Evolutionary conservation across 2,329 filamentous ascomycete species (phyloP), one percentile per base, ranked within the genome.

Genomic region (Hymenoscyphus linearis): DNA sequence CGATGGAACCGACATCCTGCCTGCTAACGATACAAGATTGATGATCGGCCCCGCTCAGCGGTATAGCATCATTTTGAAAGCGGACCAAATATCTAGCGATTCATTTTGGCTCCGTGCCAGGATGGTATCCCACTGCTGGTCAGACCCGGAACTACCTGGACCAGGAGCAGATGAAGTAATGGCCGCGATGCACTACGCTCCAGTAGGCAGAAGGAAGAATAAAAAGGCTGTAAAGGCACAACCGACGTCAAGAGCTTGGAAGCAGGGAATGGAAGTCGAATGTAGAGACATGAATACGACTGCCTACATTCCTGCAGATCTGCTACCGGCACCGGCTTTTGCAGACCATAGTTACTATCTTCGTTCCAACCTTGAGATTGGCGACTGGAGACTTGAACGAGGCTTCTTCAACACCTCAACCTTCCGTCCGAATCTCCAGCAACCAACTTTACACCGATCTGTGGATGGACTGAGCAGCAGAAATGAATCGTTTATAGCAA

Each of bases 1-100:
- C 0, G 88, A 91, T 68, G 88, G 88, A 16, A 84, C 86, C 1
- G 82, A 84, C 37, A 82, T 89, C 1, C 79, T 85, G 61, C 85
- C 88, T 0, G 75, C 77, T 4, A 76, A 82, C 1, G 81, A 85
- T 6, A 78, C 82, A 36, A 81, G 84, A 63, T 74, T 91, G 58
- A 86, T 88, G 63, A 76, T 92, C 25, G 81, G 85, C 7, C 86
- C 87, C 1, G 88, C 87, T 0, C 88, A 91, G 70, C 81, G 89
- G 14, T 91, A 90, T 68, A 88, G 86, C 67, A 78, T 88, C 14
- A 73, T 91, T 0, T 68, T 91, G 1, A 82, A 82, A 1, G 79
- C 86, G 5, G 85, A 86, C 69, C 81, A 82, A 55, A 79, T 80
- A 2, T 76, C 77, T 0, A 71, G 73, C 4, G 72, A 80, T 16